These are phyloP conservation scores for Pseudonectria buxi DNA, from an alignment of 2,329 filamentous ascomycete genomes.

Conservation along the genomic window DNA sequence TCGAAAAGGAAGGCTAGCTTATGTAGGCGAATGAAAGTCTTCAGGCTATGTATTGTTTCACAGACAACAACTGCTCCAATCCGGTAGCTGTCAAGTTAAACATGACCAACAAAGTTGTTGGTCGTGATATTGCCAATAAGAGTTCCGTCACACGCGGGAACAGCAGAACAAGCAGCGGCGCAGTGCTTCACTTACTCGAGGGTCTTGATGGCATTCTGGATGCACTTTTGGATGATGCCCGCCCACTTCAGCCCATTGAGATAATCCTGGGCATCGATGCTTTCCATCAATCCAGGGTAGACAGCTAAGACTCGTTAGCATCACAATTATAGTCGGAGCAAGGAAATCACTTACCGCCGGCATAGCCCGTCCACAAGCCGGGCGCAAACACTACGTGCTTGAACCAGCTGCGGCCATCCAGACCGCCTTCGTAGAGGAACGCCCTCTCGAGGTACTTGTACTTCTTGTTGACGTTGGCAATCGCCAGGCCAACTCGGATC, in stretches of 20 bases:
- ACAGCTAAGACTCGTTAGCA: constrained; percentile 37
- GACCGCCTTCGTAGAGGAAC: constrained; percentile 67
- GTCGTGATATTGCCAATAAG: too few species aligned
- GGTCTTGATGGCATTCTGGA: constrained; percentile 40
- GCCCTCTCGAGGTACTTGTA: constrained; percentile 80
- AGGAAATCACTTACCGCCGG: constrained; percentile 52
- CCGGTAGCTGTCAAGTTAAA: too few species aligned
- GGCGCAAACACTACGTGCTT: constrained; percentile 94
- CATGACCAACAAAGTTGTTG: too few species aligned
- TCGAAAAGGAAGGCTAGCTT: too few species aligned
- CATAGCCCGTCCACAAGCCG: constrained; percentile 84
- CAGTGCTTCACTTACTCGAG: constrained; percentile 21
- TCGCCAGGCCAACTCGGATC: constrained; percentile 54
- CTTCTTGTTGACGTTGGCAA: constrained; percentile 65
- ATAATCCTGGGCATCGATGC: constrained; percentile 54
- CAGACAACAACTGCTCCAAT: too few species aligned
- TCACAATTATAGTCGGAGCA: too few species aligned
- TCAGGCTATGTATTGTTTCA: too few species aligned
- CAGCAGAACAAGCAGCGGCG: too few species aligned
- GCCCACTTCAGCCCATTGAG: constrained; percentile 53
- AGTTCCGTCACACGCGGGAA: too few species aligned
- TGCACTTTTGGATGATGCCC: constrained; percentile 47
- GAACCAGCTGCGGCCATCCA: constrained; percentile 81
- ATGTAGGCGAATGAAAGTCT: too few species aligned
- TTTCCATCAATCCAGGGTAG: constrained; percentile 56